Conservation (phyloP, 148 eudicot species). For the Beta vulgaris region DNA sequence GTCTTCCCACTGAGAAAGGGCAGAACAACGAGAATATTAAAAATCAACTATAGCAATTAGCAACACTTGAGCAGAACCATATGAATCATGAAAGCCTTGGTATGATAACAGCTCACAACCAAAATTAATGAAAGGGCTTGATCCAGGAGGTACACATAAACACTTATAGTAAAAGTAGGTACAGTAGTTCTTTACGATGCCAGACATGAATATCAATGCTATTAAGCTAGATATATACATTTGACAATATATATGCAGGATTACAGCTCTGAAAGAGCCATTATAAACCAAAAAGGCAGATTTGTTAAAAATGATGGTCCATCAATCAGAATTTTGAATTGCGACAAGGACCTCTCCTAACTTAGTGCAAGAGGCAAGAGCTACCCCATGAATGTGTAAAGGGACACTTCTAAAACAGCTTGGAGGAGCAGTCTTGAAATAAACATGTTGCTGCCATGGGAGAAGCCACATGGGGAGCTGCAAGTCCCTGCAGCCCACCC, state of each 20-base stretch:
- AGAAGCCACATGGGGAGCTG: no score
- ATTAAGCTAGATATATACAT: neutral
- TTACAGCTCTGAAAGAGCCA: neutral
- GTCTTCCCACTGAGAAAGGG: constrained; percentile 81
- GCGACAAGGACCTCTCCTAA: neutral
- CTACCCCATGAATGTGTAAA: neutral
- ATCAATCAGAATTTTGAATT: neutral
- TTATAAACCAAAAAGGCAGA: neutral
- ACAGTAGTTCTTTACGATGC: neutral
- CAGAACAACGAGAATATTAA: neutral
- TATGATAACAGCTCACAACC: neutral
- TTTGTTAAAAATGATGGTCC: neutral
- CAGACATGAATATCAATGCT: neutral
- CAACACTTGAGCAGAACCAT: neutral
- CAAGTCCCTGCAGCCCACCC: no score
- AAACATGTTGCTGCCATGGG: neutral
- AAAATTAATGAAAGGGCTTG: neutral
- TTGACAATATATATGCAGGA: neutral
- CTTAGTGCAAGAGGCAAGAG: neutral
- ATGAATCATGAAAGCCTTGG: neutral
- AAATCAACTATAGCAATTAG: neutral
- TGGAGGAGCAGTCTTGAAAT: neutral
- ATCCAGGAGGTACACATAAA: neutral
- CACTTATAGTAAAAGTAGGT: neutral
- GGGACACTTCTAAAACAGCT: neutral